phyloP scores from a whole-genome alignment of 768 basidiomycete species.

The Suillus paluster region DNA sequence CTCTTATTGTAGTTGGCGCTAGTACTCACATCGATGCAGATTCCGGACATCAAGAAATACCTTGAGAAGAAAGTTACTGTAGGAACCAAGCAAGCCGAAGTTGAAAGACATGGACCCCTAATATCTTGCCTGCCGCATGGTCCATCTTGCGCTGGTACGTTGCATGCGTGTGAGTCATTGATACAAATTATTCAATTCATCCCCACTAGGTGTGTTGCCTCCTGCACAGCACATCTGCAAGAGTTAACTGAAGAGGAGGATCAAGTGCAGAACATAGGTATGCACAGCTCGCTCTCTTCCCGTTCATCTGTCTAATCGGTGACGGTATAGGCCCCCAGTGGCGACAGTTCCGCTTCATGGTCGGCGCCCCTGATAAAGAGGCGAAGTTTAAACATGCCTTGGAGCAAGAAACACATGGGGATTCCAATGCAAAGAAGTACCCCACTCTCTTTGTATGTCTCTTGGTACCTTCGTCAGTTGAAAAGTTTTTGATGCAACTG shows the following conservation, averaged over 20 bases:
- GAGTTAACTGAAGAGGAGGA: constrained; percentile 61
- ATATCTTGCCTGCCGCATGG: constrained; percentile 65
- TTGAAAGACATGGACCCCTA: constrained; percentile 54
- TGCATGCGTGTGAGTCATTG: constrained; percentile 6
- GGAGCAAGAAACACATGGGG: constrained; percentile 38
- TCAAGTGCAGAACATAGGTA: constrained; percentile 57
- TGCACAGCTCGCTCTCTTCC: constrained; percentile 1
- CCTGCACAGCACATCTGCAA: constrained; percentile 73
- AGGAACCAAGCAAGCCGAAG: constrained; percentile 57
- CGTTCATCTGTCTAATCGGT: background rate
- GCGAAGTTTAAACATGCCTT: constrained; percentile 60
- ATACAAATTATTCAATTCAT: background rate
- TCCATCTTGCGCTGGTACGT: constrained; percentile 61
- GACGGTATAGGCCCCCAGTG: constrained; percentile 44
- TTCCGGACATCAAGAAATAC: constrained; percentile 61
- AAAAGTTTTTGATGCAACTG: background rate
- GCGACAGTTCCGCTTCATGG: constrained; percentile 72
- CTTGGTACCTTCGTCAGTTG: background rate
- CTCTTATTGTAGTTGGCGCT: background rate
- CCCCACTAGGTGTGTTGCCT: constrained; percentile 61
- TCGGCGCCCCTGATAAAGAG: constrained; percentile 74
- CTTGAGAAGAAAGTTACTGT: constrained; percentile 53
- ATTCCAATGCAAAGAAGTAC: constrained; percentile 47
- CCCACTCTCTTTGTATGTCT: constrained; percentile 14
- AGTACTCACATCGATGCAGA: constrained; percentile 33